These are phyloP conservation scores for Eimeria zaria DNA, from an alignment of 169 alveolate species.

Conservation along the genomic window DNA sequence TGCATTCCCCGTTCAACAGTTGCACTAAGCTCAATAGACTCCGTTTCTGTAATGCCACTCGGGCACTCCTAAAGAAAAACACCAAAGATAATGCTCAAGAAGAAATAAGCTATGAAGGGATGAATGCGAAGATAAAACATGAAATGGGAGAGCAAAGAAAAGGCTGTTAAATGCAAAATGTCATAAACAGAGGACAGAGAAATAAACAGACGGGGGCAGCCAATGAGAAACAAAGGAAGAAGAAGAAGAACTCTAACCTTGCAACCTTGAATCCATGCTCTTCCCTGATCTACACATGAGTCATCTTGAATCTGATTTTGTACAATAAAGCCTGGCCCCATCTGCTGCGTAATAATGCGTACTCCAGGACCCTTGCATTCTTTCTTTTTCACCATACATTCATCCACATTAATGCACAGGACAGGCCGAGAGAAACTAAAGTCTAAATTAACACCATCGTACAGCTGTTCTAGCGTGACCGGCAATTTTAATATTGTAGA, in stretches of 20 bases:
- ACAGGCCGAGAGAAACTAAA: constrained; percentile 87
- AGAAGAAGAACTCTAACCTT: constrained; percentile 19
- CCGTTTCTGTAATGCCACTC: constrained; percentile 86
- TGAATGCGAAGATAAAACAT: too few relatives aligned
- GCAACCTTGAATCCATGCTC: constrained; percentile 88
- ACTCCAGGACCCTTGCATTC: constrained; percentile 90
- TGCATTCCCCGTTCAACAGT: constrained; percentile 87
- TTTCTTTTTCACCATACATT: constrained; percentile 83
- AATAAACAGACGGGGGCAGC: not conserved
- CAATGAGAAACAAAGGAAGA: not conserved
- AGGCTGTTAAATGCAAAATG: not conserved
- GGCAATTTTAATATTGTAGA: constrained; percentile 76
- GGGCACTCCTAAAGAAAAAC: constrained; percentile 85
- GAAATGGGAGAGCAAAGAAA: too few relatives aligned
- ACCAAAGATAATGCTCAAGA: not conserved
- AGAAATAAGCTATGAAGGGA: too few relatives aligned
- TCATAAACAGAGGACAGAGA: not conserved
- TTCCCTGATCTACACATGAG: constrained; percentile 86
- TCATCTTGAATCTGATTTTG: constrained; percentile 89
- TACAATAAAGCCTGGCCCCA: constrained; percentile 90
- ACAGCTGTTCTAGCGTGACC: constrained; percentile 87
- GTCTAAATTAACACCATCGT: constrained; percentile 82
- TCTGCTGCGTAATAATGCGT: constrained; percentile 87
- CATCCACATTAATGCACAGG: constrained; percentile 87
- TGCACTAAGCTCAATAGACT: constrained; percentile 84